Evolutionary conservation across 2,329 filamentous ascomycete species (phyloP), one percentile per base, ranked within the genome.

Genomic region (Coniochaeta ligniaria): DNA sequence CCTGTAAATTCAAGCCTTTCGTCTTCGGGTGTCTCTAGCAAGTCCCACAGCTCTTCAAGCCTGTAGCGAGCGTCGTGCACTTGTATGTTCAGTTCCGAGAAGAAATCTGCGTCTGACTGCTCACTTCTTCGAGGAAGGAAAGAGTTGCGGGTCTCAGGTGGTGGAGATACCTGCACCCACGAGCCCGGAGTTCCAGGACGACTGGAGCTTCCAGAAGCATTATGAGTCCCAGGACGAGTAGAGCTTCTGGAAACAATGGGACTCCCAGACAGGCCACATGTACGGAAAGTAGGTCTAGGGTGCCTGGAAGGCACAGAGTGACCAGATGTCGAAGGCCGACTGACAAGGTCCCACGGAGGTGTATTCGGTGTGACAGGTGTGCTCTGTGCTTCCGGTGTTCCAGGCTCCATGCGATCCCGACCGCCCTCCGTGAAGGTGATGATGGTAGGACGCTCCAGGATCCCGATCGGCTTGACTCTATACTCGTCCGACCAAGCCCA

Each of bases 401-500:
- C 11, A 47, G 43, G 43, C 43, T 24, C 43, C 3, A 9, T 9
- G 22, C 4, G 7, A 7, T 24, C 22, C 20, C 20, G 9, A 24
- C 43, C n/a, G 43, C 17, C 26, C 50, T 20, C 50, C 2, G 2
- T 38, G 7, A 57, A 9, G 33, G 41, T 1, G 20, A 55, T 1
- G 20, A 59, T 33, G 2, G 45, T 54, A 26, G 58, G 58, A 20
- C 28, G 9, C 33, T 24, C 47, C n/a, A 61, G 20, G 11, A 61
- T 54, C 24, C 60, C 60, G 22, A 61, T 58, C 11, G 43, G 54
- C 22, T 55, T 61, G 8, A 61, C 31, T 6, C 28, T 38, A 20
- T 61, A 61, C 8, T 58, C 55, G 16, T 61, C 60, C 20, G 56
- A 50, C 60, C 60, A 61, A 5, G 55, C 52, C 55, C 55, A 57